Percentiles rank a stretch among this genome's conserved stretches.
These are phyloP conservation scores for Chlorella sp. DNA, from an alignment of 139 green algal species.

Conservation along the genomic window DNA sequence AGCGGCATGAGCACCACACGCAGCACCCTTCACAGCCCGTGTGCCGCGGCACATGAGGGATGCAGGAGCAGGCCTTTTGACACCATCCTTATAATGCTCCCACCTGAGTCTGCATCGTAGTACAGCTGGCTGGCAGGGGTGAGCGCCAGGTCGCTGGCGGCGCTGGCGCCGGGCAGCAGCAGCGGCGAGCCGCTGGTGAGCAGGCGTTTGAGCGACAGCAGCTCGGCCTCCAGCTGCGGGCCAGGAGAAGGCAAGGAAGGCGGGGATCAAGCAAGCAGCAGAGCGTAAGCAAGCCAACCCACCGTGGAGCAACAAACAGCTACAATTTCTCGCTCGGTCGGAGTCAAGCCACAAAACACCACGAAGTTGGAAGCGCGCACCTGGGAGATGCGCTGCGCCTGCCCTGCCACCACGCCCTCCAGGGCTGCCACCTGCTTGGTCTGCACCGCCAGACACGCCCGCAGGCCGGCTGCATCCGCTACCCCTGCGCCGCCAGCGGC, in stretches of 20 bases:
- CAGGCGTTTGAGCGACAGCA: conserved; percentile 13
- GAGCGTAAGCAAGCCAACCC: not conserved
- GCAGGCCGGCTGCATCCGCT: not conserved
- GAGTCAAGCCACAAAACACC: not conserved
- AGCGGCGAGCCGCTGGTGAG: conserved; percentile 11
- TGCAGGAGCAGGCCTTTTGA: not conserved
- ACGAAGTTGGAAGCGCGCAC: not conserved
- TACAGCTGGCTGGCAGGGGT: conserved; percentile 15
- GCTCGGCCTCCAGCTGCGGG: conserved; percentile 21
- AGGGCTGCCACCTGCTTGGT: not conserved
- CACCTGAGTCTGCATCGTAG: not conserved
- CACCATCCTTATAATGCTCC: not conserved
- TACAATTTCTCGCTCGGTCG: not conserved
- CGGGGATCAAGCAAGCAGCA: not conserved
- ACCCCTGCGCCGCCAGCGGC: not conserved
- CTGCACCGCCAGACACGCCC: not conserved
- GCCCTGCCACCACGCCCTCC: not conserved
- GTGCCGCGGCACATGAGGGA: too few species aligned
- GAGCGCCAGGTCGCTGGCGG: not conserved
- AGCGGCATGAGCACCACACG: not conserved
- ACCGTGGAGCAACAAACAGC: not conserved
- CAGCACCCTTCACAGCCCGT: too few species aligned
- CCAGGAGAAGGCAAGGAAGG: not conserved
- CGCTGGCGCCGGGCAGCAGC: not conserved
- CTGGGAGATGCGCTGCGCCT: conserved; percentile 21